Base-by-base conservation (phyloP, 2,329 filamentous ascomycete genomes). In the Colletotrichum horii region DNA sequence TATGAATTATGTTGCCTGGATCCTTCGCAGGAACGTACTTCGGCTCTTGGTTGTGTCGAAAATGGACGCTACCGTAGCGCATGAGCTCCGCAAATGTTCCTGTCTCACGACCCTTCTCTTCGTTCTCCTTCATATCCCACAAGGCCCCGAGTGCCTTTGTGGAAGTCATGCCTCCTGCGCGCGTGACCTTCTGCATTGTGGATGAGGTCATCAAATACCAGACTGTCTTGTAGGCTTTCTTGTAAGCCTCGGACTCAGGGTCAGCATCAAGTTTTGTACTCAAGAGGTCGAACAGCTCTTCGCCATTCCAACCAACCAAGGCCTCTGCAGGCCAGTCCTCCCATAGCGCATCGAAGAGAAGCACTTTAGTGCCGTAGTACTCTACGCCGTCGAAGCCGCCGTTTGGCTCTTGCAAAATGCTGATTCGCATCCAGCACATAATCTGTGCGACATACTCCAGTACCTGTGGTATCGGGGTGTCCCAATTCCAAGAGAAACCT, bases 381-480 rank as follows among this genome's bases (percentile, higher is more conserved):
- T 79, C 76, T 2, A 61, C 73, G 9, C 77, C 66, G 8, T 78
- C 77, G 68, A 82, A 82, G 1, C 80, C 80, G 38, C 79, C 79
- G 22, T 77, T 76, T 1, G 73, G 52, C 24, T 81, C 78, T 22
- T 82, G 76, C 3, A 82, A 73, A 74, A 78, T 78, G 60, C 71
- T 74, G 34, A 83, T 55, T 4, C 80, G 78, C 8, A 78, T 70
- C 85, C 85, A 88, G 15, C 82, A 81, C 6, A 86, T 75, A 34
- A 86, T 82, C 56, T 87, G 86, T 2, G 80, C 78, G 9, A 85
- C 81, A 64, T 87, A 87, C 16, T 86, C 85, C 32, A 85, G 70
- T 0, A 85, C 71, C 1, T 56, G 43, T 22, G 80, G 81, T 3
- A 79, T 75, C 3, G 82, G 80, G 3, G 81, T 80, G 11, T 82